Base-by-base conservation (phyloP, 192 early-diverging fungal species). In the Mortierella claussenii region DNA sequence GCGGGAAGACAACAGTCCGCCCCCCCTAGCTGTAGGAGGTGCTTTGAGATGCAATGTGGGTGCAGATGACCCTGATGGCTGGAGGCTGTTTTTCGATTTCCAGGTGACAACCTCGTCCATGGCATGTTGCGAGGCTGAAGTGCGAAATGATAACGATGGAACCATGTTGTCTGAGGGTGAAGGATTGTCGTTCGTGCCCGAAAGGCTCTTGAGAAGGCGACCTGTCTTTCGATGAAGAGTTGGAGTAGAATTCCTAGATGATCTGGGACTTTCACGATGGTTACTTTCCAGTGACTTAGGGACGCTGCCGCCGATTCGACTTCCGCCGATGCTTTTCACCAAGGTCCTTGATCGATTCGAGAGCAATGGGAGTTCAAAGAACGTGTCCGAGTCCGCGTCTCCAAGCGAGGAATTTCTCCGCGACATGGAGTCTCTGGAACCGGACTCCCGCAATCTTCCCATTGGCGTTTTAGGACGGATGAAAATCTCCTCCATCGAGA, bases 401-500 rank as follows among this genome's bases (percentile, higher is more conserved):
- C 66, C 45, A 53, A 57, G 61, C 17, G 73, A 76, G 18, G 67
- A 36, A 51, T 53, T 60, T 3, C 73, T 50, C 36, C 61, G 45
- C 0, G 52, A 26, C 8, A 33, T 21, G 27, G 33, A 36, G 31
- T 52, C 56, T 3, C 34, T 27, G 12, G 47, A 60, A 3, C 53
- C 40, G 4, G 69, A 71, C 9, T 63, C 69, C n/a, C 69, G 52
- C 2, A 48, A 17, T 8, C 56, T 56, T 1, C 52, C 53, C 10
- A 33, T 23, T 0, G 62, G 56, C 4, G 70, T 75, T 44, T 46
- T 65, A 28, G 70, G 56, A 1, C 70, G 62, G 26, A 75, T 57
- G 55, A 60, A 60, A 34, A 56, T 76, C 52, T 76, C 73, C 24
- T 76, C 73, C 73, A 76, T 76, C 6, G 73, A 76, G 10, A 76